These are phyloP conservation scores for Parietaria judaica DNA, from an alignment of 306 rosid genomes.

Conservation along the genomic window DNA sequence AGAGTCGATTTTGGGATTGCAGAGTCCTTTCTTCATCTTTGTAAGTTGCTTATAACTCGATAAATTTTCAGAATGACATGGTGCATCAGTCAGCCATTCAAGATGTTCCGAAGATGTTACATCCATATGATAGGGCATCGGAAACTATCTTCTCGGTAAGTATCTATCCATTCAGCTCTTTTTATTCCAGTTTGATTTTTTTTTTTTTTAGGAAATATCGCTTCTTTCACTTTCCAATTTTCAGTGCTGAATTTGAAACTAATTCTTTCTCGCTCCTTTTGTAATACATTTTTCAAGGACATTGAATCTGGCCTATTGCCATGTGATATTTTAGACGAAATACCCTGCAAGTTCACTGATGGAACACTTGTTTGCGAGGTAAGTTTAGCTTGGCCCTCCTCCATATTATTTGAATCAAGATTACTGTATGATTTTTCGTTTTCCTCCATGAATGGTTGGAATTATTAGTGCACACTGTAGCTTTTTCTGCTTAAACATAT, in stretches of 20 bases:
- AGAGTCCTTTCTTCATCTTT: constrained; percentile 11
- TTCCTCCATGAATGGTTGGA: not conserved
- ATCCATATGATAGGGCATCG: constrained; percentile 83
- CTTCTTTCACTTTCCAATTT: too few species aligned
- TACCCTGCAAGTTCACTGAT: constrained; percentile 83
- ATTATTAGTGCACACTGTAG: too few species aligned
- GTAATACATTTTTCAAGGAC: constrained; percentile 44
- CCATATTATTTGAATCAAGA: constrained; percentile 12
- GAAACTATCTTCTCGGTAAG: constrained; percentile 83
- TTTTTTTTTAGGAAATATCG: too few species aligned
- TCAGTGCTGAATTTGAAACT: not conserved
- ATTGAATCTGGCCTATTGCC: constrained; percentile 96
- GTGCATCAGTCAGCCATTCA: constrained; percentile 37
- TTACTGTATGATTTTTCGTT: not conserved
- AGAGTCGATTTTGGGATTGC: constrained; percentile 7
- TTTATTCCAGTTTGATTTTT: not conserved
- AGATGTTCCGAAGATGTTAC: constrained; percentile 65
- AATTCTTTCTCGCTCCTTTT: constrained; percentile 14
- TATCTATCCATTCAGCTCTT: constrained; percentile 18
- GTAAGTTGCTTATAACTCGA: constrained; percentile 12
- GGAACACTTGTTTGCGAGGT: constrained; percentile 93
- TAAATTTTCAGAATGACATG: constrained; percentile 54
- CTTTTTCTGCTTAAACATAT: too few species aligned
- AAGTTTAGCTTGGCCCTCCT: constrained; percentile 21
- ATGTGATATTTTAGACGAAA: constrained; percentile 85